A percentile compares a stretch with the other conserved stretches of the same genome.
Conservation (phyloP, 306 rosid genomes). For the Casuarina equisetifolia region DNA sequence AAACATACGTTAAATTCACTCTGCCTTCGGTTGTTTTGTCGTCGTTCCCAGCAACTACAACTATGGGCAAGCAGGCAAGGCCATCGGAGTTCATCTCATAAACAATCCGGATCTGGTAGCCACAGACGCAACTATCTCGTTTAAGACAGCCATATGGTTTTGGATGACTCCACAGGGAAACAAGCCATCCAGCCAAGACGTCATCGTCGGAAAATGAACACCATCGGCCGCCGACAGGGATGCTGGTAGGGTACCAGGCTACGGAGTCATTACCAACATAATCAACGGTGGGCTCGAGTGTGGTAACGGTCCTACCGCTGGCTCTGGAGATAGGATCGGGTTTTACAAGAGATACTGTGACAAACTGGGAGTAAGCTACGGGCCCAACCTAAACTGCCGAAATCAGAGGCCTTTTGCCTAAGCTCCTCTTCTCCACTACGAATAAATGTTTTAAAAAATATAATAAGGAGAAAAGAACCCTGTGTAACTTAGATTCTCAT, state of each 20-base stretch:
- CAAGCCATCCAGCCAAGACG: conserved; percentile 63
- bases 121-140: conserved; percentile 40
- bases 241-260: conserved; percentile 47
- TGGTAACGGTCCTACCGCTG: conserved; percentile 15
- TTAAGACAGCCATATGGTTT: conserved; percentile 74
- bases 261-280: conserved; percentile 52
- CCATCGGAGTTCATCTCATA: conserved; percentile 42
- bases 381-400: no score
- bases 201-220: conserved; percentile 43
- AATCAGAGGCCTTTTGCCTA: no score
- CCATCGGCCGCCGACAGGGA: conserved; percentile 37
- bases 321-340: no score
- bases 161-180: conserved; percentile 64
- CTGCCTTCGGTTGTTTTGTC: not conserved
- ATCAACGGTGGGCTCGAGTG: conserved; percentile 58
- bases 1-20: no score
- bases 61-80: conserved; percentile 52
- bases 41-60: conserved; percentile 46
- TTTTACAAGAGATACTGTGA: not conserved
- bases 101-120: conserved; percentile 63
- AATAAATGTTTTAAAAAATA: no score
- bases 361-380: not conserved
- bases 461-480: no score
- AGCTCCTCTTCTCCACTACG: no score
- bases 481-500: no score